phyloP scores from a whole-genome alignment of 805 yeast species.

The Ogataea pilisensis region DNA sequence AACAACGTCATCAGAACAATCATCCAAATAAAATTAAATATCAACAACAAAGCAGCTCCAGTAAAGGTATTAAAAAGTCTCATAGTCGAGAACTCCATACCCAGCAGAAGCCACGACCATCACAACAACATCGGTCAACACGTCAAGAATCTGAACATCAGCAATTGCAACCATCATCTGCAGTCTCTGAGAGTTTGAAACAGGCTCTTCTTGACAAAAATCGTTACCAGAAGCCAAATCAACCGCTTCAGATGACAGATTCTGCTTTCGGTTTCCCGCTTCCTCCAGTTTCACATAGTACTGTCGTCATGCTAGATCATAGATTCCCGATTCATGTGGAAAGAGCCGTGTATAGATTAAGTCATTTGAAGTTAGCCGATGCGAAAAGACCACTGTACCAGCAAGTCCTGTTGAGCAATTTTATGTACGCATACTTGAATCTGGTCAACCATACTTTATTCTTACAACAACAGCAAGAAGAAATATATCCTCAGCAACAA shows the following conservation, averaged over 20 bases:
- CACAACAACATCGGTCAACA: too few species aligned
- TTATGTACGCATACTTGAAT: slow-evolving; percentile 96
- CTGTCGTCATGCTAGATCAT: slow-evolving; percentile 75
- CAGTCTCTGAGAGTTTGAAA: slow-evolving; percentile 19
- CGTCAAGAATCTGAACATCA: slow-evolving; percentile 1
- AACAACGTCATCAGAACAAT: not conserved
- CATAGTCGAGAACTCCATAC: not conserved
- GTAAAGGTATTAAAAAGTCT: not conserved
- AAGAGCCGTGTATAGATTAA: slow-evolving; percentile 87
- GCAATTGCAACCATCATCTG: slow-evolving; percentile 6
- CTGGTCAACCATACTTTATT: slow-evolving; percentile 88
- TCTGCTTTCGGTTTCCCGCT: slow-evolving; percentile 86
- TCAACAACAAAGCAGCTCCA: not conserved
- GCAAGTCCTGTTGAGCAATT: slow-evolving; percentile 88
- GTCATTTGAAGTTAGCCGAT: slow-evolving; percentile 91
- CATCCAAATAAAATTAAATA: slow-evolving; percentile 1
- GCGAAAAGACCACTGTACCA: slow-evolving; percentile 87
- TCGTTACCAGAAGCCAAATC: slow-evolving; percentile 43
- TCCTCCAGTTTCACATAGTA: slow-evolving; percentile 75
- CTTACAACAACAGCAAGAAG: slow-evolving; percentile 55
- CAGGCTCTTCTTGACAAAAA: slow-evolving; percentile 26
- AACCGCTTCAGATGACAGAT: slow-evolving; percentile 60
- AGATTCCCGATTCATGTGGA: slow-evolving; percentile 94
- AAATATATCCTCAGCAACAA: slow-evolving; percentile 18
- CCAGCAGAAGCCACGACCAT: slow-evolving; percentile 1